phyloP scores from a whole-genome alignment of 495 filamentous ascomycete genomes.

The Aspergillus indologenus region DNA sequence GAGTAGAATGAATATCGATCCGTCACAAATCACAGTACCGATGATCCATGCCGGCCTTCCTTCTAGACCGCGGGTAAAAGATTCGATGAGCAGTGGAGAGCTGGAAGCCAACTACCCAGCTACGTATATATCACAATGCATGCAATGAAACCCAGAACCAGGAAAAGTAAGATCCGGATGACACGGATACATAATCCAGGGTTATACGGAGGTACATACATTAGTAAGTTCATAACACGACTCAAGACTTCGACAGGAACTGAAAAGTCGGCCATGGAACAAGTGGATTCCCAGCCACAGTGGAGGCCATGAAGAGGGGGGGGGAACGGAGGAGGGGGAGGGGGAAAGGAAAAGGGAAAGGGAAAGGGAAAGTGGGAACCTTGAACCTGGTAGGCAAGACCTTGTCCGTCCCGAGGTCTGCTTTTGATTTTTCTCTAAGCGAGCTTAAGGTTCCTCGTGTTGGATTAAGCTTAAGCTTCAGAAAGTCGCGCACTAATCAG shows the following conservation, averaged over 20 bases:
- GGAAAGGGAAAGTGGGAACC: neutral
- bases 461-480: conserved; percentile 54
- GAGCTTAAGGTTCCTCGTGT: conserved; percentile 51
- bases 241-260: neutral
- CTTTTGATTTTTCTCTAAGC: conserved; percentile 33
- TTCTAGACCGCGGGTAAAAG: neutral
- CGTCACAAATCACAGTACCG: neutral
- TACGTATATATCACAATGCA: neutral
- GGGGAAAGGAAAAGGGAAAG: conserved; percentile 6
- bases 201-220: too few relatives aligned
- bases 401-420: conserved; percentile 7
- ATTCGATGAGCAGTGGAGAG: neutral
- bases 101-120: neutral
- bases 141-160: neutral
- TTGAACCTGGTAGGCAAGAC: conserved; percentile 9
- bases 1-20: neutral
- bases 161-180: neutral
- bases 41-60: too few relatives aligned
- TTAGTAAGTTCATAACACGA: neutral
- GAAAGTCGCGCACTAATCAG: conserved; percentile 41
- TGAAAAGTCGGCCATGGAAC: conserved; percentile 13
- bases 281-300: conserved; percentile 12
- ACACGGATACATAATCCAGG: conserved; percentile 2
- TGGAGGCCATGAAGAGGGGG: conserved; percentile 8
- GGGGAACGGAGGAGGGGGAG: neutral